Evolutionary conservation across 1,139 yeast species (phyloP).

Genomic region (Taiozyma sp.): DNA sequence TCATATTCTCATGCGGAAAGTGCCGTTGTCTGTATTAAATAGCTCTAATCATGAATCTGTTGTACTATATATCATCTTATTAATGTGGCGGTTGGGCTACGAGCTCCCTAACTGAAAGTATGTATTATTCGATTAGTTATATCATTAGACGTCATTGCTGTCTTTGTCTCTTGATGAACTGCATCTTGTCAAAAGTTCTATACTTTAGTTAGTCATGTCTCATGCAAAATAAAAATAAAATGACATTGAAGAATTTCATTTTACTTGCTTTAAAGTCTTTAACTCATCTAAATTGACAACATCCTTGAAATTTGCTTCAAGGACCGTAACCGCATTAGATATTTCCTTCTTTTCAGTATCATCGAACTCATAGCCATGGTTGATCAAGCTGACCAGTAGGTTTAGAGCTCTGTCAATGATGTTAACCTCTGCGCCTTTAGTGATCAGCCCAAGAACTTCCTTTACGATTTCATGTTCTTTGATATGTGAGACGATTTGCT

Average conservation of each 20-base stretch:
- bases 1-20: slow-evolving; percentile 42
- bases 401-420: slow-evolving; percentile 60
- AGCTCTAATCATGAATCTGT: not conserved
- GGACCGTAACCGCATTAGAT: slow-evolving; percentile 35
- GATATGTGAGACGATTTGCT: slow-evolving; percentile 33
- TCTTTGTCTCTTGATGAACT: slow-evolving; percentile 28
- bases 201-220: not conserved
- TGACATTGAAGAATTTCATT: slow-evolving; percentile 9
- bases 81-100: not conserved
- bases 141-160: slow-evolving; percentile 7
- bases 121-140: not conserved
- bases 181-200: slow-evolving; percentile 36
- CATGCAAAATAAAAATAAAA: not conserved
- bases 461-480: slow-evolving; percentile 38
- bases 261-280: slow-evolving; percentile 44
- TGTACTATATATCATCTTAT: not conserved
- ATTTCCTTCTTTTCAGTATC: slow-evolving; percentile 42
- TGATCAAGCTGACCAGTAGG: slow-evolving; percentile 45
- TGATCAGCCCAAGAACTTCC: slow-evolving; percentile 34
- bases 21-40: slow-evolving; percentile 22
- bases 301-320: slow-evolving; percentile 39
- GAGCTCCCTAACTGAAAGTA: not conserved
- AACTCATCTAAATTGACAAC: slow-evolving; percentile 51
- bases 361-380: slow-evolving; percentile 43
- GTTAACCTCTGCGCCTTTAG: slow-evolving; percentile 40